Percentiles rank a stretch among this genome's conserved stretches.
These are phyloP conservation scores for Nitzschia sp. DNA, from an alignment of 108 stramenopile species.

Conservation along the genomic window DNA sequence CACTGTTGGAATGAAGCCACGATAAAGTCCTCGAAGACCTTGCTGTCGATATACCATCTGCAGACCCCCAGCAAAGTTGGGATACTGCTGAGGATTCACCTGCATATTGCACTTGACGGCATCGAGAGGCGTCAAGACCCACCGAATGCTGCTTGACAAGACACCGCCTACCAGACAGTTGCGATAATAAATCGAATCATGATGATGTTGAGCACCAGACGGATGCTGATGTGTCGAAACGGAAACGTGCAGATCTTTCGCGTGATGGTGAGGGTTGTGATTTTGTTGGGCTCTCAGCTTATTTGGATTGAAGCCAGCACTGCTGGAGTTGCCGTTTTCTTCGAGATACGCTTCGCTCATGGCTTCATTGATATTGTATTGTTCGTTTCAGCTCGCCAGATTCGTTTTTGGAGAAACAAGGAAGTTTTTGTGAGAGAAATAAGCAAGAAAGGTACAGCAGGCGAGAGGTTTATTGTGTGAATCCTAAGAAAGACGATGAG, in stretches of 20 bases:
- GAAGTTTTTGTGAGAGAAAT: too few relatives aligned
- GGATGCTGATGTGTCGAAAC: background rate
- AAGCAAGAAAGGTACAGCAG: too few relatives aligned
- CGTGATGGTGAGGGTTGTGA: too few relatives aligned
- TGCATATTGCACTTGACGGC: conserved; percentile 29
- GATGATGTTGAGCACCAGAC: background rate
- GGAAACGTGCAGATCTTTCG: background rate
- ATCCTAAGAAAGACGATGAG: too few relatives aligned
- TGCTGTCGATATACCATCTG: conserved; percentile 11
- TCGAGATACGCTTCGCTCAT: too few relatives aligned
- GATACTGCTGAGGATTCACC: conserved; percentile 23
- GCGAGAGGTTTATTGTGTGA: too few relatives aligned
- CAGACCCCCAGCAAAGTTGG: conserved; percentile 18
- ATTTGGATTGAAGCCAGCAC: background rate
- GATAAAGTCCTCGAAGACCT: conserved; percentile 22
- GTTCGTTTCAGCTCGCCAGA: too few relatives aligned
- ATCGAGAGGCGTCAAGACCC: conserved; percentile 34
- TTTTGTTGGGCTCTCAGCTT: background rate
- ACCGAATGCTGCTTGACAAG: conserved; percentile 19
- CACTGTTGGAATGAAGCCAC: conserved; percentile 19
- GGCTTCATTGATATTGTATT: too few relatives aligned
- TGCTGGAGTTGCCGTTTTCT: too few relatives aligned
- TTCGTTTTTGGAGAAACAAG: too few relatives aligned
- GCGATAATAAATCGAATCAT: conserved; percentile 12
- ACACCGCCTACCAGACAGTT: conserved; percentile 26